phyloP scores from a whole-genome alignment of 192 early-diverging fungal genomes.

The Obelidium mucronatum region DNA sequence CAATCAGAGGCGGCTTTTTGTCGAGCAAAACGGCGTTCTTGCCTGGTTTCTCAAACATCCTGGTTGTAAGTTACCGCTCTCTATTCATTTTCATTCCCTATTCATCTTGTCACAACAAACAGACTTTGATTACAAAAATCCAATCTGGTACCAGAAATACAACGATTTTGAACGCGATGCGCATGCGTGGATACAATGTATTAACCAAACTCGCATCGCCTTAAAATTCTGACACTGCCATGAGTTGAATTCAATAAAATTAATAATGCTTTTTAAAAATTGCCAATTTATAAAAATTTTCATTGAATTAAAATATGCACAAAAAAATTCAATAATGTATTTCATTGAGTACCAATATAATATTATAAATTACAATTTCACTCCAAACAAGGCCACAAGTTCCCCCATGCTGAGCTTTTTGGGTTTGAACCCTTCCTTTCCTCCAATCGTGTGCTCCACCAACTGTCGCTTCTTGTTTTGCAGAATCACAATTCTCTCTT shows the following conservation, averaged over 20 bases:
- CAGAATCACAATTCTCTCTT: conserved; percentile 68
- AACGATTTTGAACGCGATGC: neutral
- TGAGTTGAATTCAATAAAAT: too few species aligned
- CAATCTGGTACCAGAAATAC: neutral
- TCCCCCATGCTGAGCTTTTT: neutral
- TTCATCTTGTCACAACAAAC: neutral
- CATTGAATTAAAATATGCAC: too few species aligned
- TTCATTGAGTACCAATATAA: too few species aligned
- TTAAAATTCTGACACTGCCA: too few species aligned
- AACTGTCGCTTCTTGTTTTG: conserved; percentile 63
- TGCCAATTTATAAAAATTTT: too few species aligned
- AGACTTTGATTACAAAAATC: neutral
- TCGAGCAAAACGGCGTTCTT: neutral
- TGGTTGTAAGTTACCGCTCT: neutral
- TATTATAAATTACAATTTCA: neutral
- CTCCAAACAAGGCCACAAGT: neutral
- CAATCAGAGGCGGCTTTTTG: neutral
- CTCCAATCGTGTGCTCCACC: conserved; percentile 32
- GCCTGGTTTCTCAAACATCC: neutral
- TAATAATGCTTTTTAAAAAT: too few species aligned
- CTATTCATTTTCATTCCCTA: too few species aligned
- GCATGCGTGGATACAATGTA: neutral
- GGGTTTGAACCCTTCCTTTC: conserved; percentile 19
- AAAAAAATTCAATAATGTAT: too few species aligned
- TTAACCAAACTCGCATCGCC: neutral